A percentile compares a stretch with the other conserved stretches of the same genome.
Conservation (phyloP, 495 filamentous ascomycete species). For the Neurospora cerealis region DNA sequence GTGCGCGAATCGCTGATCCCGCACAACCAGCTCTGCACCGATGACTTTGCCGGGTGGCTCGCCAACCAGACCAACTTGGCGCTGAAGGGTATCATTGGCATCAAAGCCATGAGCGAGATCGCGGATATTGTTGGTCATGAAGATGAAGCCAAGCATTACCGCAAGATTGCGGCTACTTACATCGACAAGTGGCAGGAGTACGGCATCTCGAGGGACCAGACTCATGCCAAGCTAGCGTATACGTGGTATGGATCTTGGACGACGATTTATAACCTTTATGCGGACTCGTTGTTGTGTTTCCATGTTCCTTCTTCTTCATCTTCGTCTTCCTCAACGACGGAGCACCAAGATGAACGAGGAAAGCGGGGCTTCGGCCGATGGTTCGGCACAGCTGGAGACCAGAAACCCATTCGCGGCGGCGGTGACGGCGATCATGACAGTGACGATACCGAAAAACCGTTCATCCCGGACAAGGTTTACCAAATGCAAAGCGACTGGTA, state of each 20-base stretch:
- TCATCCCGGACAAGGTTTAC: constrained; percentile 69
- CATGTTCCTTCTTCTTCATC: constrained; percentile 37
- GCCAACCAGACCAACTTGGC: constrained; percentile 89
- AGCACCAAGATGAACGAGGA: not conserved
- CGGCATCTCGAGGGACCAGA: constrained; percentile 69
- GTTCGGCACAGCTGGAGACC: constrained; percentile 13
- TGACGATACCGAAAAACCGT: constrained; percentile 6
- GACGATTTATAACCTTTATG: constrained; percentile 85
- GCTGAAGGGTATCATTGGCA: constrained; percentile 88
- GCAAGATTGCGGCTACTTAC: constrained; percentile 63
- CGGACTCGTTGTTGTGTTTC: constrained; percentile 74
- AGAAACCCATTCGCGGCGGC: constrained; percentile 33
- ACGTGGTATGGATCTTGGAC: constrained; percentile 95
- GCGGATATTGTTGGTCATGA: constrained; percentile 58
- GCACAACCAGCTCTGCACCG: constrained; percentile 81
- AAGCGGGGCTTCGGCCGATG: not conserved
- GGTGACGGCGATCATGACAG: constrained; percentile 2
- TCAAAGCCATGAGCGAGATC: constrained; percentile 86
- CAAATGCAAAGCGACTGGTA: constrained; percentile 80
- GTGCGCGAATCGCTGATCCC: constrained; percentile 80
- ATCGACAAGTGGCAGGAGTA: constrained; percentile 75
- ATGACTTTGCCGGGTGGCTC: constrained; percentile 93
- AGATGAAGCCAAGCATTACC: constrained; percentile 57
- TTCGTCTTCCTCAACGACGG: not conserved
- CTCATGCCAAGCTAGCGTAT: constrained; percentile 85